Evolutionary conservation across 768 basidiomycete genomes (phyloP).

Genomic region (Chiua virens): DNA sequence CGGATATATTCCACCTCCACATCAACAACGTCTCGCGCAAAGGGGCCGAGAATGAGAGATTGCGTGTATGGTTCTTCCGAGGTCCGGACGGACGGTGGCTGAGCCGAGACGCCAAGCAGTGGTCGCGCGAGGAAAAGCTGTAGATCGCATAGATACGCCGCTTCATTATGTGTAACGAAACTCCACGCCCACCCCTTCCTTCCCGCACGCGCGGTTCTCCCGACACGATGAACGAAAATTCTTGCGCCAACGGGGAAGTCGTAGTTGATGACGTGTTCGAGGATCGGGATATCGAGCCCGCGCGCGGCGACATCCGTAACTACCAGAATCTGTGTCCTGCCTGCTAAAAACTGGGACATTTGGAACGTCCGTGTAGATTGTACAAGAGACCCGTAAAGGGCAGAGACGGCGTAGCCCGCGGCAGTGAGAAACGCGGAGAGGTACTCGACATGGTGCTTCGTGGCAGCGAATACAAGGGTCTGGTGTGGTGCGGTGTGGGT

Average conservation of each 20-base stretch:
- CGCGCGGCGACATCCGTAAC: constrained; percentile 98
- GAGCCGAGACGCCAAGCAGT: constrained; percentile 45
- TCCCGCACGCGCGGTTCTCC: constrained; percentile 94
- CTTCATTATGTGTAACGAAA: constrained; percentile 80
- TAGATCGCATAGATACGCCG: constrained; percentile 89
- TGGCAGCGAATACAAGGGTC: constrained; percentile 92
- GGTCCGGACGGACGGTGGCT: constrained; percentile 34
- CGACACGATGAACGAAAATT: constrained; percentile 95
- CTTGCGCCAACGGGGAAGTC: constrained; percentile 95
- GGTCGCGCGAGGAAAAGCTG: constrained; percentile 90
- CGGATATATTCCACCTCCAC: constrained; percentile 81
- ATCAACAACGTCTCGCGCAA: constrained; percentile 78
- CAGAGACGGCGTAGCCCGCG: constrained; percentile 86
- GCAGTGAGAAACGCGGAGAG: constrained; percentile 72
- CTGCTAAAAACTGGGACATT: constrained; percentile 87
- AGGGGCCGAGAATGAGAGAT: constrained; percentile 75
- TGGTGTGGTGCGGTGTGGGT: constrained; percentile 78
- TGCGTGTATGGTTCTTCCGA: constrained; percentile 69
- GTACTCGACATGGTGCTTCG: constrained; percentile 99
- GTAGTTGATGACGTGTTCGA: constrained; percentile 97
- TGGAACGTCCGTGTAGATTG: constrained; percentile 87
- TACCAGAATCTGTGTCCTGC: constrained; percentile 79
- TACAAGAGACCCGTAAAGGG: constrained; percentile 95
- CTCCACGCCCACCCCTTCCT: constrained; percentile 97
- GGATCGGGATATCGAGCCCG: constrained; percentile 95